A percentile compares a stretch with the other conserved stretches of the same genome.
Conservation (phyloP, 345 rosid species). For the Moricandia arvensis region DNA sequence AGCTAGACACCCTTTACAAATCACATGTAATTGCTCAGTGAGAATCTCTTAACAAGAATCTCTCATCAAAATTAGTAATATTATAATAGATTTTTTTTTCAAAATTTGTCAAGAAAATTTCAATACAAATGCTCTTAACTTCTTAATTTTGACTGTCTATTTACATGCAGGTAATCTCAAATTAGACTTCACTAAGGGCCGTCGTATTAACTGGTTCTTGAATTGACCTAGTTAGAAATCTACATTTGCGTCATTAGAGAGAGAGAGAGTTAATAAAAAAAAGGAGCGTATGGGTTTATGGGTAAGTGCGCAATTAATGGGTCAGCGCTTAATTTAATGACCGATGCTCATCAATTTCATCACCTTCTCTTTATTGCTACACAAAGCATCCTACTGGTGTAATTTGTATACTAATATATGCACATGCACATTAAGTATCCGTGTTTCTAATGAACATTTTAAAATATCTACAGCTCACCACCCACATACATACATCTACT, state of each 20-base stretch:
- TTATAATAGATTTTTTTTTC: no score
- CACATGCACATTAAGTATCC: conserved; percentile 31
- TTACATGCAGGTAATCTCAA: background rate
- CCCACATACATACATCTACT: background rate
- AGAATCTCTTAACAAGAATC: no score
- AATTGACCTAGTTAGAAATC: conserved; percentile 29
- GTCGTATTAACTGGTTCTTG: conserved; percentile 28
- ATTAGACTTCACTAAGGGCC: background rate
- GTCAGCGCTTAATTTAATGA: conserved; percentile 39
- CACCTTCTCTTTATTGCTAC: conserved; percentile 40
- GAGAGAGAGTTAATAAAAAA: conserved; percentile 8
- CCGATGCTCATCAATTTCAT: conserved; percentile 38
- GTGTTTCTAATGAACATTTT: conserved; percentile 16
- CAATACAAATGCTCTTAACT: background rate
- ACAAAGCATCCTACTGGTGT: conserved; percentile 36
- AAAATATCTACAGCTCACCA: background rate
- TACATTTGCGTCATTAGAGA: conserved; percentile 6
- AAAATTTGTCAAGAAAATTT: no score
- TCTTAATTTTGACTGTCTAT: conserved; percentile 23
- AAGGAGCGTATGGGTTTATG: conserved; percentile 28
- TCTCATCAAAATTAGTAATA: no score
- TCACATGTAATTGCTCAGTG: no score
- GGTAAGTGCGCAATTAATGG: conserved; percentile 39
- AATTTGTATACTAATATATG: conserved; percentile 27
- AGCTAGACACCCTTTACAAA: no score